Conservation (phyloP, 306 rosid genomes). For the Cicer pinnatifidum region DNA sequence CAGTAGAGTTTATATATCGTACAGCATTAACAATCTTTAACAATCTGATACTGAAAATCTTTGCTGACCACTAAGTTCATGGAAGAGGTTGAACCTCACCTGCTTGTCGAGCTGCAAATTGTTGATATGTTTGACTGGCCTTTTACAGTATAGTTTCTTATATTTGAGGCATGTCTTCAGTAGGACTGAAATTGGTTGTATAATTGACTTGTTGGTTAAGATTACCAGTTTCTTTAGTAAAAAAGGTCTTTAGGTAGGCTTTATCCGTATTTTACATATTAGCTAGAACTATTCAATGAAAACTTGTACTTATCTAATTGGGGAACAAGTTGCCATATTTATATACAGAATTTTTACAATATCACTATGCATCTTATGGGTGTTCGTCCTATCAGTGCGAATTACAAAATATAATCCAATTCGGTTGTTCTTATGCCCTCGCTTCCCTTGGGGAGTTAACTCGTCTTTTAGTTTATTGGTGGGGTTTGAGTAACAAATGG, state of each 20-base stretch:
- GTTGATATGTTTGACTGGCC: slow-evolving; percentile 49
- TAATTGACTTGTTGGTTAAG: slow-evolving; percentile 36
- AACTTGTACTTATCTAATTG: slow-evolving; percentile 41
- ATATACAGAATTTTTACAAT: slow-evolving; percentile 44
- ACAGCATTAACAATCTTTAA: slow-evolving; percentile 53
- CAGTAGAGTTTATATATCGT: slow-evolving; percentile 61
- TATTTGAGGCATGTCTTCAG: slow-evolving; percentile 36
- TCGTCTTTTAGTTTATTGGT: not conserved
- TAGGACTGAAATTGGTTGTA: slow-evolving; percentile 35
- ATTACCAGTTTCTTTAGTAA: slow-evolving; percentile 36
- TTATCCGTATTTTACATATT: slow-evolving; percentile 38
- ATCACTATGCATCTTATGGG: slow-evolving; percentile 13
- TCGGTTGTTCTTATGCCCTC: not conserved
- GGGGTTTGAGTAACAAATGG: not conserved
- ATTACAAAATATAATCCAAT: not conserved
- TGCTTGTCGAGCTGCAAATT: slow-evolving; percentile 49
- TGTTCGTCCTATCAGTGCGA: not conserved
- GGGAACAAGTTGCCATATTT: slow-evolving; percentile 34
- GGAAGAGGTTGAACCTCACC: slow-evolving; percentile 45
- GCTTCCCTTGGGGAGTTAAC: not conserved
- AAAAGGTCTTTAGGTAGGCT: slow-evolving; percentile 41
- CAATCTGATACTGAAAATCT: slow-evolving; percentile 44
- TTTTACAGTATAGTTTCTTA: slow-evolving; percentile 43
- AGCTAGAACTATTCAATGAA: slow-evolving; percentile 4
- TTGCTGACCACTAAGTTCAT: slow-evolving; percentile 43